Base-by-base conservation (phyloP, 768 basidiomycete genomes). In the Mycena belliarum region DNA sequence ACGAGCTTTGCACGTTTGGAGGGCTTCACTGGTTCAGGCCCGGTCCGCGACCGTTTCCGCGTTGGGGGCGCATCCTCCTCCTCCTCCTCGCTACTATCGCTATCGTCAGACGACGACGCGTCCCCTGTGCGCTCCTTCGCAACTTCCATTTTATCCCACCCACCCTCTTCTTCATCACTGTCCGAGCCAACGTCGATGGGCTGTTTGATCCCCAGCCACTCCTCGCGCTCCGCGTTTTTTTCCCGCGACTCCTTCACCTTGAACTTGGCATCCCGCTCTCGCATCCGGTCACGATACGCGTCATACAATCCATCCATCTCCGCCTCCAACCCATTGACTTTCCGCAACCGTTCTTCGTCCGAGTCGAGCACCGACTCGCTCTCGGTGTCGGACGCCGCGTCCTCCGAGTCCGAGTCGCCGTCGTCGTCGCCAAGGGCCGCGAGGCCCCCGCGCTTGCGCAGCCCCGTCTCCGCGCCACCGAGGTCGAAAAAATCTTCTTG, bases 401-500 rank as follows among this genome's bases (percentile, higher is more conserved):
- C 76, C 6, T 78, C 81, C 9, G 76, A 76, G 26, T 82, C 80
- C 9, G 75, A 76, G 7, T 63, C 70, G 52, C 73, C 77, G 32
- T 78, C 79, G 18, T 79, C 76, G 5, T 69, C 75, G 44, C 64
- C 63, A 57, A 79, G 64, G 38, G 70, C 73, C 24, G 71, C 71
- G 38, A 79, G 66, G 6, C 72, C 75, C 40, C 76, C 73, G 65
- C 75, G 75, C 65, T 76, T 76, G 35, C 66, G 69, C 59, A 76
- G 41, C 35, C 61, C 68, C 33, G 66, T 69, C 69, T 88, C 85
- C 6, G 86, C 82, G 42, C 80, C 76, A 47, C 77, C 84, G 40
- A 98, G 81, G 67, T 95, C 93, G 66, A 98, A 98, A 23, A 97
- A 77, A 64, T 98, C 95, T 24, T 87, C 89, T 65, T 90, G 88